Base-by-base conservation (phyloP, 495 filamentous ascomycete species). In the Pseudomonodictys pantanalensis region DNA sequence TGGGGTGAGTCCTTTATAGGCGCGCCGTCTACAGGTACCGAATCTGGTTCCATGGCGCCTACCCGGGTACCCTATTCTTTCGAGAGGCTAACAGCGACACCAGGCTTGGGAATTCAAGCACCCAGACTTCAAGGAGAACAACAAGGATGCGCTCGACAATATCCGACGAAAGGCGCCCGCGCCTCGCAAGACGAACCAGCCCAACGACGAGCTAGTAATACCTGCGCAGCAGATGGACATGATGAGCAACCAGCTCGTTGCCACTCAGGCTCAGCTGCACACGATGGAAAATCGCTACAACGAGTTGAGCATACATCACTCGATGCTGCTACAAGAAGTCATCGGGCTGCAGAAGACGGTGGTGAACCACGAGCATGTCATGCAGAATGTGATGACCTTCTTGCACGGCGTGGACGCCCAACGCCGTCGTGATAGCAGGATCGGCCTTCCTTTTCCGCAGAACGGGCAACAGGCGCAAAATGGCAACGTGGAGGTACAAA, bases 21-120 rank as follows among this genome's bases (percentile, higher is more conserved):
- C 30, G 24, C 18, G 25, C 24, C 5, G 10, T 17, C 41, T 18
- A 56, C 25, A 46, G 30, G 33, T n/a, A 50, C 52, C 64, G 48
- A 59, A 61, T 65, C 9, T 26, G 9, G 44, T 39, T 9, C 12
- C 12, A 20, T 11, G 8, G 15, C 12, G 7, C n/a, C 50, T 28
- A 24, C 26, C 39, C 1, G 17, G 23, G 7, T 39, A 8, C 8
- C 7, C 32, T 8, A 18, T 3, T 15, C 38, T 3, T 5, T n/a
- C 38, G 38, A 41, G 4, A 41, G 38, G 38, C 38, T 18, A 41
- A 17, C 28, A 9, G 28, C 59, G 67, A 38, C 11, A 33, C 29
- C 55, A 95, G 90, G 90, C 91, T 11, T 97, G 92, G 91, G 95
- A 98, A 72, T 98, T 98, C 71, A 93, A 92, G 72, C 93, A 97